Evolutionary conservation across 1,139 yeast genomes (phyloP), one percentile per base, ranked within the genome.

Genomic region (Scheffersomyces lignicola): DNA sequence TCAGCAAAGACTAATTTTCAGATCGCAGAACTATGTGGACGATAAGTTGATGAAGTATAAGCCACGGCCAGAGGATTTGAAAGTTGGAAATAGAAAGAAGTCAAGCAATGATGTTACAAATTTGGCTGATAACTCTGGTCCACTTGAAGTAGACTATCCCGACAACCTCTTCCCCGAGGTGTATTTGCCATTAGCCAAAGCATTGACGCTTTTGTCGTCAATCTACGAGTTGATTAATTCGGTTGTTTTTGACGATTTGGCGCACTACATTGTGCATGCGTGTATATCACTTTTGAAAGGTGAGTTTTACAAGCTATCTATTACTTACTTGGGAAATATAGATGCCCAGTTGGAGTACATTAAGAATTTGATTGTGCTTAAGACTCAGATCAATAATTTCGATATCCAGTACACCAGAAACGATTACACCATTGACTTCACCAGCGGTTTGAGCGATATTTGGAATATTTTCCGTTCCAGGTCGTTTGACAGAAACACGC

Each of bases 231-330:
- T 89, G 46, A 76, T 90, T 17, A 81, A 83, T 44, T 78, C 84
- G 1, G 66, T 76, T 7, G 86, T 89, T 1, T 90, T 90, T 61
- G 96, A 89, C 52, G 96, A 88, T 52, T 61, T 90, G 43, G 96
- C 97, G 0, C 96, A 89, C 54, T 79, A 84, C 37, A 80, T 88
- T 38, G 87, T 90, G 5, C 96, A 87, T 52, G 77, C 84, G 32
- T 83, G 95, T 48, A 73, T 90, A 25, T 56, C 63, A 27, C 34
- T 84, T 79, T 20, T 69, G 73, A 55, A 74, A 64, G 55, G 67
- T 52, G 48, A 62, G 24, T 86, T 85, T 6, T 76, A 73, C 45
- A 63, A 42, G 60, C 72, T 41, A 43, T 64, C 58, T 34, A 60
- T 36, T 48, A 71, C 34, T 16, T 67, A 59, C 57, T 68, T 49